Evolutionary conservation across 163 green algal species (phyloP).

Genomic region (Scenedesmus sp.): DNA sequence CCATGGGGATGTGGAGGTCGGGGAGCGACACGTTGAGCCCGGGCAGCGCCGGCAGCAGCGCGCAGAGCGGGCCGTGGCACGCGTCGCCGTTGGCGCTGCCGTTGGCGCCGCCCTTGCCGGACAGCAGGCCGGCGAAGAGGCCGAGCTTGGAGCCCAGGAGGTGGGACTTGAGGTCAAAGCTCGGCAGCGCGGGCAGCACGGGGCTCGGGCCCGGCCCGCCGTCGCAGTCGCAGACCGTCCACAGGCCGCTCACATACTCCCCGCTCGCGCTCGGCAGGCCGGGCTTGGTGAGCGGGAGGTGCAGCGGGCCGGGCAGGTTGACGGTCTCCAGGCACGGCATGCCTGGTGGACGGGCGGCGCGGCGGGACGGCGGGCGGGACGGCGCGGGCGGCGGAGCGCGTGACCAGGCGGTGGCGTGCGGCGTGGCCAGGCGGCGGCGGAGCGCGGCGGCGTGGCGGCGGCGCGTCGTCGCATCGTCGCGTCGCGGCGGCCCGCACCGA

Average conservation of each 20-base stretch:
- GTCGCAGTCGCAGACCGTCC: conserved; percentile 42
- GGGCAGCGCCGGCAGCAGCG: conserved; percentile 20
- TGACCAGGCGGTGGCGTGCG: neutral
- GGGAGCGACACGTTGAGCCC: conserved; percentile 9
- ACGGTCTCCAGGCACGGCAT: conserved; percentile 27
- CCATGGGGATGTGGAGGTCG: conserved; percentile 31
- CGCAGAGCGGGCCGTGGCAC: conserved; percentile 32
- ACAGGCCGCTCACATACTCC: conserved; percentile 28
- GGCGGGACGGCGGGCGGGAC: neutral
- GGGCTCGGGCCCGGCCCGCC: conserved; percentile 17
- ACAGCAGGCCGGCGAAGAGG: neutral
- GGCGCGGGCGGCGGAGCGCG: neutral
- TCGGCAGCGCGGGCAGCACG: conserved; percentile 11
- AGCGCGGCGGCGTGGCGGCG: neutral
- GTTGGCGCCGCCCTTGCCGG: neutral
- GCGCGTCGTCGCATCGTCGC: neutral
- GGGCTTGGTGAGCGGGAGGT: conserved; percentile 16
- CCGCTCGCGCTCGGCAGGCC: conserved; percentile 3
- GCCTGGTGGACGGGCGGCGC: neutral
- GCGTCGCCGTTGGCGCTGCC: no score
- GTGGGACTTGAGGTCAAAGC: conserved; percentile 9
- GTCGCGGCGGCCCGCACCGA: neutral
- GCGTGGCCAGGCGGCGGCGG: neutral
- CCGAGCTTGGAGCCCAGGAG: neutral
- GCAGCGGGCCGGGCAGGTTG: neutral